These are phyloP conservation scores for Davidsoniella australis DNA, from an alignment of 2,329 filamentous ascomycete genomes.

Conservation along the genomic window DNA sequence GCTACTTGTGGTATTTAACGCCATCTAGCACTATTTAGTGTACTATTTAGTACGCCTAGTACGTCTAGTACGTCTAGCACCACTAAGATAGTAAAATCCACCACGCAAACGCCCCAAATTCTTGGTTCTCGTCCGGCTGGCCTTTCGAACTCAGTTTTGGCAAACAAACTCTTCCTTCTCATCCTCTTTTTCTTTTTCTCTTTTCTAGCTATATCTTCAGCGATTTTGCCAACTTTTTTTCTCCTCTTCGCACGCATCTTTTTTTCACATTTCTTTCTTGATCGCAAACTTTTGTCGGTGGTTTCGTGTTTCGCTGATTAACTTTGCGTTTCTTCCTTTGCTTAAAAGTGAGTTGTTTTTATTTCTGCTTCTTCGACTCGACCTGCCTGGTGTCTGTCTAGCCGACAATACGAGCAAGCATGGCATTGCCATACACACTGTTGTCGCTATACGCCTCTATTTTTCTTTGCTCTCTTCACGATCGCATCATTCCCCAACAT, in stretches of 20 bases:
- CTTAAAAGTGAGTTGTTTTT: slow-evolving; percentile 33
- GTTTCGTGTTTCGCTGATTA: slow-evolving; percentile 17
- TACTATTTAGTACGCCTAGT: neutral
- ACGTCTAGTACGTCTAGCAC: neutral
- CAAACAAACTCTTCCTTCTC: slow-evolving; percentile 13
- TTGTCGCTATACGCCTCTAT: neutral
- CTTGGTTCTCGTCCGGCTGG: neutral
- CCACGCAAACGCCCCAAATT: neutral
- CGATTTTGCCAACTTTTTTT: slow-evolving; percentile 13
- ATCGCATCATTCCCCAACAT: slow-evolving; percentile 6
- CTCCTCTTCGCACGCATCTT: slow-evolving; percentile 21
- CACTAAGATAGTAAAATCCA: slow-evolving; percentile 1
- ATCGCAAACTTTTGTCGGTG: slow-evolving; percentile 18
- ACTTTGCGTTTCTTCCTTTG: slow-evolving; percentile 17
- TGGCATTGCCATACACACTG: neutral
- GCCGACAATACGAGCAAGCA: neutral
- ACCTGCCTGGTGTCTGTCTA: slow-evolving; percentile 9
- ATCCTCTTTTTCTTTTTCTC: slow-evolving; percentile 8
- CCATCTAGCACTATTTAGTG: neutral
- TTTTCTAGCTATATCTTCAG: slow-evolving; percentile 15
- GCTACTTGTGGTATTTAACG: neutral
- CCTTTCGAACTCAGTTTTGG: neutral
- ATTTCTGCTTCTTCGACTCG: slow-evolving; percentile 12
- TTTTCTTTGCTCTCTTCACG: neutral
- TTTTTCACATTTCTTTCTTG: slow-evolving; percentile 28